Conservation (phyloP, 2,329 filamentous ascomycete species). For the Fusarium buharicum region DNA sequence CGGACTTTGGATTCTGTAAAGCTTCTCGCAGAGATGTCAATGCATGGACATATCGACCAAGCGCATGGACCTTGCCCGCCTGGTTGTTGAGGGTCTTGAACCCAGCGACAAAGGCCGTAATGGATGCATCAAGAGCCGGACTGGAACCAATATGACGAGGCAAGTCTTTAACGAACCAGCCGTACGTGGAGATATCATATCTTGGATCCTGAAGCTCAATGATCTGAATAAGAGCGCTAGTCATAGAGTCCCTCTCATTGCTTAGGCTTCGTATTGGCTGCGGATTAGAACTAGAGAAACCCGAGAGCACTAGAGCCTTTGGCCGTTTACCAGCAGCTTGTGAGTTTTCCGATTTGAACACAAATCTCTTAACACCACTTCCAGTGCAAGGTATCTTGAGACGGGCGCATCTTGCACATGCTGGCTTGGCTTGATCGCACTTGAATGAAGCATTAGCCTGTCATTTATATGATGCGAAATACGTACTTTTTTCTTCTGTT, state of each 20-base stretch:
- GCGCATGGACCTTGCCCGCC: neutral
- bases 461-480: accelerated
- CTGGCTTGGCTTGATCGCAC: conserved; percentile 30
- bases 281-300: neutral
- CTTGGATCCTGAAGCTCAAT: conserved; percentile 4
- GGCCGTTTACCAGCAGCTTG: neutral
- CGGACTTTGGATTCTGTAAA: neutral
- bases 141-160: conserved; percentile 2
- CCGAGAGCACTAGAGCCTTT: accelerated
- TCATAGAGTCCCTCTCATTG: conserved; percentile 1
- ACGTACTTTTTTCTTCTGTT: conserved; percentile 21
- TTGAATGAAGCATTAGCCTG: neutral
- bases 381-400: conserved; percentile 12
- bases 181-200: conserved; percentile 14
- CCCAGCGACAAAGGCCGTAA: neutral
- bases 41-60: conserved; percentile 12
- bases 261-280: neutral
- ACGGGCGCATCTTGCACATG: conserved; percentile 7
- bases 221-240: conserved; percentile 5
- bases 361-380: conserved; percentile 11
- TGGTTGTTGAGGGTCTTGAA: conserved; percentile 2
- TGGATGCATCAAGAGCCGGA: conserved; percentile 13
- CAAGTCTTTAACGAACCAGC: conserved; percentile 11
- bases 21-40: conserved; percentile 1
- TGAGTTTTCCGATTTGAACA: neutral